Percentiles rank a stretch among this genome's conserved stretches.
Conservation (phyloP, 371 early-diverging fungal species). For the Mortierella sp. region DNA sequence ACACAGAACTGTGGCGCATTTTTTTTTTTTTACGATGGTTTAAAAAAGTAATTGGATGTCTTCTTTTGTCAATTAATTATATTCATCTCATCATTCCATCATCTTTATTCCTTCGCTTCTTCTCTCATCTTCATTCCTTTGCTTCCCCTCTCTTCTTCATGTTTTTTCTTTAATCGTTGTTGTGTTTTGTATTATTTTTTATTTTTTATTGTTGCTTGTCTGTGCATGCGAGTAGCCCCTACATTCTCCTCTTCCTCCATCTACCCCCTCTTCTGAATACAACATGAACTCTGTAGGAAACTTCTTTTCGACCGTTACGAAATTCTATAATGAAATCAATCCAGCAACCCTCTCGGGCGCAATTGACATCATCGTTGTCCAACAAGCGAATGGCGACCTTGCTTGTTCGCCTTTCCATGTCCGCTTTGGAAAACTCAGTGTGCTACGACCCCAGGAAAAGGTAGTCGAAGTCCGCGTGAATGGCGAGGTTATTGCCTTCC, state of each 20-base stretch:
- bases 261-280: neutral
- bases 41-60: no score
- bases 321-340: slow-evolving; percentile 97
- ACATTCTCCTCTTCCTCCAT: neutral
- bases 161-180: neutral
- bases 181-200: neutral
- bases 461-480: slow-evolving; percentile 91
- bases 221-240: neutral
- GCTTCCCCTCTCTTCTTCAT: neutral
- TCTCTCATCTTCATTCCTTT: neutral
- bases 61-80: no score
- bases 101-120: neutral
- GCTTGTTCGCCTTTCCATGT: slow-evolving; percentile 98
- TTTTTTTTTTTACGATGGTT: no score
- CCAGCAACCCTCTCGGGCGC: slow-evolving; percentile 98
- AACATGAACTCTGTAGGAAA: slow-evolving; percentile 72
- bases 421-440: slow-evolving; percentile 96
- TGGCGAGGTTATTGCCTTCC: slow-evolving; percentile 77
- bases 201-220: neutral
- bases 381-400: slow-evolving; percentile 86
- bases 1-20: neutral
- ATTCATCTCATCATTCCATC: neutral
- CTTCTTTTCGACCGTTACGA: slow-evolving; percentile 85
- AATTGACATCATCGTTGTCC: slow-evolving; percentile 98
- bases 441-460: slow-evolving; percentile 94